Base-by-base conservation (phyloP, 352 stramenopile species). In the Globisporangium alternatum region DNA sequence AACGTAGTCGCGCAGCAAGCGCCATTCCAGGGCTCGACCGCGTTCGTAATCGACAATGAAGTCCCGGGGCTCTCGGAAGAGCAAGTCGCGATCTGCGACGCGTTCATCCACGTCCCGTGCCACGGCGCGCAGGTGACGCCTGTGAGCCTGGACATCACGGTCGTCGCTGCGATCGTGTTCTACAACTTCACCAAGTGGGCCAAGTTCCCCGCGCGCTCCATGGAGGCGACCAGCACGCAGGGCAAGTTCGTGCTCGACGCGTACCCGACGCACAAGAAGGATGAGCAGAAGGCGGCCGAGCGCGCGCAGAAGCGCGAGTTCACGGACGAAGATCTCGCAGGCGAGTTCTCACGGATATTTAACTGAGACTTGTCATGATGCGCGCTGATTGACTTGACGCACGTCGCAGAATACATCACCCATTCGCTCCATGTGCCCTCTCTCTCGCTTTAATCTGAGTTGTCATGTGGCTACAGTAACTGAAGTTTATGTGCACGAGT, bases 1-100 rank as follows among this genome's bases (percentile, higher is more conserved):
- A 4, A 28, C 9, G 5, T 51, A 91, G 83, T 65, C 37, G 71
- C 76, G 0, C 81, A 92, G 57, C 51, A 72, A 39, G 74, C 67
- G n/a, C 63, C 72, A 0, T 90, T 85, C 62, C 37, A 66, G 25
- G 76, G 78, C 31, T 82, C 76, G 25, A 90, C 74, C 21, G 84
- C 84, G 47, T 93, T 93, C 44, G 79, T 93, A 59, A 70, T 93
- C 45, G 80, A 85, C 69, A 93, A 93, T 62, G 84, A 93, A 72
- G 78, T 79, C 35, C 61, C 71, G 58, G 78, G 65, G 0, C 71
- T 93, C 19, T 89, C 80, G 31, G 63, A 72, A 1, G 80, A 90
- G 10, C 82, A 93, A 33, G 56, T 72, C 31, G 75, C 77, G 41
- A 88, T 88, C 54, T 93, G 84, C 65, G 81, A 91, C 65, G 62